Conservation (phyloP, 176 grass and related monocot genomes). For the Phoenix dactylifera region DNA sequence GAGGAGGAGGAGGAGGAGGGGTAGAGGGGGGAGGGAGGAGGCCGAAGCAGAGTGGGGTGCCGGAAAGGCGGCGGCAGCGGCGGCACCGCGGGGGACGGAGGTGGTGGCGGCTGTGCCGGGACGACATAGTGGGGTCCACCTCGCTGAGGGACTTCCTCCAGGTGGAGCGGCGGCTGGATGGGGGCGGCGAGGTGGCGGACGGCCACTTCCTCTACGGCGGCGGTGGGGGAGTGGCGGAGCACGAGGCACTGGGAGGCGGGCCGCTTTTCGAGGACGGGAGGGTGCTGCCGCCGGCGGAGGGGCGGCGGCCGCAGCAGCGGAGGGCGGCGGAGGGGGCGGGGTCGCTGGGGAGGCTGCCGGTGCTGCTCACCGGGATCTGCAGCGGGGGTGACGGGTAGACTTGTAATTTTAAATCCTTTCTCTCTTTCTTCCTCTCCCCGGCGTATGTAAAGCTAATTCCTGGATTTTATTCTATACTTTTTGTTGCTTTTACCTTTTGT, state of each 20-base stretch:
- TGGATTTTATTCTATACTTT: too few relatives aligned
- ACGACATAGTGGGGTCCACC: slow-evolving; percentile 25
- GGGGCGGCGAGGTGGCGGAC: slow-evolving; percentile 31
- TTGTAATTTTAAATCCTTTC: background rate
- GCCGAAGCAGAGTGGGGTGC: background rate
- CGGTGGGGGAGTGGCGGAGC: background rate
- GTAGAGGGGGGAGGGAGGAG: background rate
- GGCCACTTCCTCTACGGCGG: slow-evolving; percentile 12
- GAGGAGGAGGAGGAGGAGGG: background rate
- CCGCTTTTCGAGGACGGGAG: slow-evolving; percentile 67
- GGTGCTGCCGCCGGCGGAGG: slow-evolving; percentile 32
- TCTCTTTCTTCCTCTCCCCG: too few relatives aligned
- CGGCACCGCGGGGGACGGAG: slow-evolving; percentile 31
- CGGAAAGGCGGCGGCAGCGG: slow-evolving; percentile 4
- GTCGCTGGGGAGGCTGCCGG: slow-evolving; percentile 44
- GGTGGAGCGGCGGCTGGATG: slow-evolving; percentile 58
- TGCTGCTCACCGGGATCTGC: slow-evolving; percentile 75
- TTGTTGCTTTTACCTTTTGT: too few relatives aligned
- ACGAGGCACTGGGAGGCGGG: slow-evolving; percentile 12
- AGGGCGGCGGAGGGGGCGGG: slow-evolving; percentile 20
- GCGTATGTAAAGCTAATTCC: too few relatives aligned
- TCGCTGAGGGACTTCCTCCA: slow-evolving; percentile 74
- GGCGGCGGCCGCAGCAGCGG: slow-evolving; percentile 23
- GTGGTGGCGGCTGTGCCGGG: slow-evolving; percentile 71
- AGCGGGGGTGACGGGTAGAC: slow-evolving; percentile 54